Base-by-base conservation (phyloP, 257 asterid genomes). In the Ophiorrhiza pumila region DNA sequence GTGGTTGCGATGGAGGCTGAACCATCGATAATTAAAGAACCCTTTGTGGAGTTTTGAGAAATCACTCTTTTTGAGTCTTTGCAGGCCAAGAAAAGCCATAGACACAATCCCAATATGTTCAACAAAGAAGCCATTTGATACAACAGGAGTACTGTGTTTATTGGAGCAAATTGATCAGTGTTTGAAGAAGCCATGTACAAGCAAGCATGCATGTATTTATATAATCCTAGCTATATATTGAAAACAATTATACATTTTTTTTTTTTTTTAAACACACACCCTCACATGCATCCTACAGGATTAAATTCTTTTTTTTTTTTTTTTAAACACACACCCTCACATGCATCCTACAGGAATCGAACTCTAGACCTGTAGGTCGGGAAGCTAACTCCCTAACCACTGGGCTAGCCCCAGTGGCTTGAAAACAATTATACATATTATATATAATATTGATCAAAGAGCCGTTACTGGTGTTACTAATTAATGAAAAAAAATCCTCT, bases 11-110 rank as follows among this genome's bases (percentile, higher is more conserved):
- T 82, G 8, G 85, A 23, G 2, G 78, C 71, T 12, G 68, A 72
- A 52, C 97, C 97, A 70, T 89, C 71, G n/a, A 91, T 78, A 39
- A 71, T 76, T 20, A 89, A 78, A 49, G 77, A 87, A 50, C 92
- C 90, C 35, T 81, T 50, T 42, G 37, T 75, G 57, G 68, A 78
- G 68, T 78, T 78, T 77, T 74, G 78, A 0, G 85, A 81, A 65
- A 83, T 80, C 20, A 55, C 73, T 7, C 35, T 42, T 42, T 71
- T 78, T 1, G 88, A 84, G 76, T 78, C 74, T 63, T 74, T 80
- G 76, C 76, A 76, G 27, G 89, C 87, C 70, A 83, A 58, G 72
- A 80, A 87, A 25, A 89, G 70, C 89, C 89, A 89, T 46, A 87
- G 61, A 79, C 79, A 82, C 58, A 87, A 43, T 31, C 84, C 85